Evolutionary conservation across 345 rosid species (phyloP).

Genomic region (Arabis hirsuta): DNA sequence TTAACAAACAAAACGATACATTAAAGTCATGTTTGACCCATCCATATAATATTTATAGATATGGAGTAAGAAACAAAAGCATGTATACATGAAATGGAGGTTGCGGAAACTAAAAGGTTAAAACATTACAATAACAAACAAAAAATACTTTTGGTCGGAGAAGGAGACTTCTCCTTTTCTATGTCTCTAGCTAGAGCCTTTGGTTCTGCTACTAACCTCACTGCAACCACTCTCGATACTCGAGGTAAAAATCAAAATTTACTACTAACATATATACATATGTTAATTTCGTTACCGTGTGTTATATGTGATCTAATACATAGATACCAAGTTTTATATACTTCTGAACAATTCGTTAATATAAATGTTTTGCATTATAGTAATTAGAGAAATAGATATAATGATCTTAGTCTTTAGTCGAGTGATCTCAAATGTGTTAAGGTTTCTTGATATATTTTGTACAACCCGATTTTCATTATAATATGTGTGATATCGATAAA

Average conservation of each 20-base stretch:
- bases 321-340: not conserved
- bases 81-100: slow-evolving; percentile 1
- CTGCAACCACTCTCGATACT: slow-evolving; percentile 54
- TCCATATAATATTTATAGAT: slow-evolving; percentile 9
- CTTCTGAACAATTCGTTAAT: too few species aligned
- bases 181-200: slow-evolving; percentile 55
- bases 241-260: slow-evolving; percentile 6
- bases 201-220: slow-evolving; percentile 54
- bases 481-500: too few species aligned
- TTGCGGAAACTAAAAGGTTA: slow-evolving; percentile 42
- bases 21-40: slow-evolving; percentile 30
- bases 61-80: not conserved
- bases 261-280: not conserved
- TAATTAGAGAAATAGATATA: too few species aligned
- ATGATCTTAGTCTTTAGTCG: too few species aligned
- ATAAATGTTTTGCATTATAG: too few species aligned
- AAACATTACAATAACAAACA: slow-evolving; percentile 48
- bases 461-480: too few species aligned
- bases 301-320: not conserved
- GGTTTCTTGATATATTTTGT: too few species aligned
- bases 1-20: slow-evolving; percentile 6
- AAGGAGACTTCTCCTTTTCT: slow-evolving; percentile 66
- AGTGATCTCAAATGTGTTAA: too few species aligned
- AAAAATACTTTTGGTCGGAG: slow-evolving; percentile 56
- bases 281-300: not conserved